Evolutionary conservation across 2,329 filamentous ascomycete species (phyloP), one percentile per base, ranked within the genome.

Genomic region (Bipolaris bicolor): DNA sequence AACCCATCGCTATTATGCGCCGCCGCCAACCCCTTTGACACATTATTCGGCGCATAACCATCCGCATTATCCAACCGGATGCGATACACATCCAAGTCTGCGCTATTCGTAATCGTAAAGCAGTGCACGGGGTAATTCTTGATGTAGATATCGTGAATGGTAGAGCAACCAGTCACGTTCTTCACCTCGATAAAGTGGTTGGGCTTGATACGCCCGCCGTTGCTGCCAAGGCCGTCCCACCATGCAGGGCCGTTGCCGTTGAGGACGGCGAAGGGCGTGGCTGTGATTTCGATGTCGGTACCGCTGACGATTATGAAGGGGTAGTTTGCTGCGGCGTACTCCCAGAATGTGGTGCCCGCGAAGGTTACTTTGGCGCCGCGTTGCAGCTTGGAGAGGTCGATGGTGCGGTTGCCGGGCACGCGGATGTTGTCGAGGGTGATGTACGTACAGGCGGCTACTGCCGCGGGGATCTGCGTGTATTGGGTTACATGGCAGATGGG

Each of bases 11-110:
- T 85, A 73, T 86, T 86, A 48, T 75, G 72, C 7, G 68, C 62
- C 3, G 58, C 60, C 9, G 60, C 44, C 1, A 70, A 67, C 13
- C 70, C 67, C 7, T 66, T 61, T 1, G 63, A 67, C 2, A 65
- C 65, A 34, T 57, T 68, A 48, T 70, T 67, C 15, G 64, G 60
- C 11, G 69, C 60, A 58, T 83, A 79, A 24, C 85, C 85, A n/a
- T 76, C 83, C 10, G 79, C 79, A 73, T 86, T 84, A 68, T 87
- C 81, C 56, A 87, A 80, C 9, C 77, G 82, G 56, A 87, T 78
- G 40, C 77, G 69, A 7, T 75, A 74, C 20, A 88, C 57, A 3
- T 74, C 75, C 2, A 85, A 71, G 29, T 75, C 76, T 3, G 34
- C 44, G 16, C 74, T 74, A 10, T 72, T 68, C 61, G 81, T 78